These are phyloP conservation scores for Skeletonema grethae DNA, from an alignment of 108 stramenopile species.

Conservation along the genomic window DNA sequence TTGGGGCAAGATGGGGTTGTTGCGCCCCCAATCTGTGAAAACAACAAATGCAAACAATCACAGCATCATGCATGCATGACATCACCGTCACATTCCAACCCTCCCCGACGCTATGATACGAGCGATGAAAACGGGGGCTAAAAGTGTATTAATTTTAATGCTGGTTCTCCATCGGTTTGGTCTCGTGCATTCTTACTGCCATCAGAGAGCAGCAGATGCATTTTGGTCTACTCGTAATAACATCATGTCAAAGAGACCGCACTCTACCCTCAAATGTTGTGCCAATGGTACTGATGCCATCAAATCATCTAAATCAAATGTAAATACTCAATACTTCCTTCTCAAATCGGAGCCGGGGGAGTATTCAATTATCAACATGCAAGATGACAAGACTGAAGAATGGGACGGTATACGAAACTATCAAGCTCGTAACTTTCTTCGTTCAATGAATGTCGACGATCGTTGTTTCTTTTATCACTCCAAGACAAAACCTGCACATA, in stretches of 20 bases:
- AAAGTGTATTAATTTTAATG: background rate
- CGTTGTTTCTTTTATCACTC: constrained; percentile 62
- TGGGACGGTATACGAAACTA: constrained; percentile 65
- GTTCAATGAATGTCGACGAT: constrained; percentile 52
- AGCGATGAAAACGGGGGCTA: background rate
- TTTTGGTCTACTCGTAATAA: background rate
- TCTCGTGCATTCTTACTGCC: background rate
- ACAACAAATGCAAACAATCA: too few species aligned
- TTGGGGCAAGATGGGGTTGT: too few species aligned
- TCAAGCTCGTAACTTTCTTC: constrained; percentile 56
- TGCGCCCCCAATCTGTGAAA: too few species aligned
- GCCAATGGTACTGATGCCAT: background rate
- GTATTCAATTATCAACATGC: constrained; percentile 52
- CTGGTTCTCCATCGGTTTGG: background rate
- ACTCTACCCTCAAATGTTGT: background rate
- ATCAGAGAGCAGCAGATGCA: background rate
- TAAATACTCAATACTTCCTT: constrained; percentile 28
- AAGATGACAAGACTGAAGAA: constrained; percentile 39
- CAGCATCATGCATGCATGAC: too few species aligned
- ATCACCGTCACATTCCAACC: too few species aligned
- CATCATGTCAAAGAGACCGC: background rate
- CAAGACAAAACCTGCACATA: constrained; percentile 18
- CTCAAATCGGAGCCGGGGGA: constrained; percentile 59
- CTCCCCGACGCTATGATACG: too few species aligned
- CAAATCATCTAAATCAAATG: background rate